Base-by-base conservation (phyloP, 2,329 filamentous ascomycete genomes). In the Coniochaeta prunicola region DNA sequence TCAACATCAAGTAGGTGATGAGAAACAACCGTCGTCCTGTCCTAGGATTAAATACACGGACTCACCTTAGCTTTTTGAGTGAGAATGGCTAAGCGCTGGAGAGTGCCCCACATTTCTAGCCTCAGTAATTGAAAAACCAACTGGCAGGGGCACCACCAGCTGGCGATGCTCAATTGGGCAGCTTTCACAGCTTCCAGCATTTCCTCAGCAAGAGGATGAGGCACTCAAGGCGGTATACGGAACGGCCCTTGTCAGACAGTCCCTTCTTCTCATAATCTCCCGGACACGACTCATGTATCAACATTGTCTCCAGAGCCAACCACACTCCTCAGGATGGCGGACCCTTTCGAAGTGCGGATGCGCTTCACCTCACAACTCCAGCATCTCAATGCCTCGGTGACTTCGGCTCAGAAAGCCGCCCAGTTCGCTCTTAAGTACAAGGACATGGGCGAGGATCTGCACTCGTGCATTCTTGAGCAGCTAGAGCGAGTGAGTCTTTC, bases 331-430 rank as follows among this genome's bases (percentile, higher is more conserved):
- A 71, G 59, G 30, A 85, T 84, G 81, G 76, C 81, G 55, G 92
- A 99, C 76, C 94, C 96, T 6, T 99, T 99, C 74, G 94, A 97
- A 79, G 93, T 97, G 67, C 92, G 94, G 70, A 92, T 99, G 84
- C 92, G 92, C 75, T 99, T 99, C 80, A 97, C 91, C 57, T 83
- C 83, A 57, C 90, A 94, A 71, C 84, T 99, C 26, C 88, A 96
- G 65, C 90, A 94, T 71, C 85, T 99, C 62, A 96, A 92, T 71
- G 94, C 94, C 13, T 93, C 90, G 5, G 88, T 94, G 59, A 89
- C 88, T 15, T 93, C 92, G 15, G 89, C 92, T 1, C 90, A 93
- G 68, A 97, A 97, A 76, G 91, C 92, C 3, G 93, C 94, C 30
- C 88, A 92, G 71, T 99, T 96, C 86, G 94, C 94, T 15, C 81